Base-by-base conservation (phyloP, 2,329 filamentous ascomycete genomes). In the Westerdykella sp. region DNA sequence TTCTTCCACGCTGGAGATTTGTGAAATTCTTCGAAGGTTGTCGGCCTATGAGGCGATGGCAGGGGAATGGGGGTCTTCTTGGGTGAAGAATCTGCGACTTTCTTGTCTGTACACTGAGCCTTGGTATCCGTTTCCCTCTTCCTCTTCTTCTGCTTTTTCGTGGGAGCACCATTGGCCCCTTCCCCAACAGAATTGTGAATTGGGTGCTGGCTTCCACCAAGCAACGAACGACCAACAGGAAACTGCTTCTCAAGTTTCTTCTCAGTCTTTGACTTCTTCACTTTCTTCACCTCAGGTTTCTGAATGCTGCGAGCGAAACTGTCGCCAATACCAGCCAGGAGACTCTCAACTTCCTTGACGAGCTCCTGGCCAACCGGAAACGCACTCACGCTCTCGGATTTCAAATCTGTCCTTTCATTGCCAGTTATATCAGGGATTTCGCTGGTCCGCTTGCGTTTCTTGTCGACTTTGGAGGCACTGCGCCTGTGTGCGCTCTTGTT, bases 371-470 rank as follows among this genome's bases (percentile, higher is more conserved):
- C 44, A 18, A 50, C 14, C 9, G 46, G 31, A 30, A 44, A 47
- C 7, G 4, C 25, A 28, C 25, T 28, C 9, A 28, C 4, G 7
- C 22, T 10, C 35, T 37, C 21, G 34, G 30, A 16, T 32, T 39
- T 14, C 35, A 16, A 28, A 28, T 31, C 2, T 31, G 25, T 25
- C 13, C 14, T 4, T 22, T 2, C 13, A 28, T 37, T 14, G 35
- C n/a, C 9, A 35, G 32, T 18, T 41, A 22, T 13, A 39, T 22
- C 15, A 14, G 35, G 21, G 6, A 14, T 28, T 28, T 41, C 40
- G 30, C 40, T 48, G 3, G 34, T 34, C 16, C 41, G 41, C 47
- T 49, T 49, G 18, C 47, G 47, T 37, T 46, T 49, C 37, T 49
- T 49, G 1, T 40, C 22, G 37, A 23, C 15, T 16, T 30, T 41